Percentiles rank a stretch among this genome's conserved stretches.
phyloP scores from a whole-genome alignment of 495 filamentous ascomycete genomes.

The Gamarada debralockiae region DNA sequence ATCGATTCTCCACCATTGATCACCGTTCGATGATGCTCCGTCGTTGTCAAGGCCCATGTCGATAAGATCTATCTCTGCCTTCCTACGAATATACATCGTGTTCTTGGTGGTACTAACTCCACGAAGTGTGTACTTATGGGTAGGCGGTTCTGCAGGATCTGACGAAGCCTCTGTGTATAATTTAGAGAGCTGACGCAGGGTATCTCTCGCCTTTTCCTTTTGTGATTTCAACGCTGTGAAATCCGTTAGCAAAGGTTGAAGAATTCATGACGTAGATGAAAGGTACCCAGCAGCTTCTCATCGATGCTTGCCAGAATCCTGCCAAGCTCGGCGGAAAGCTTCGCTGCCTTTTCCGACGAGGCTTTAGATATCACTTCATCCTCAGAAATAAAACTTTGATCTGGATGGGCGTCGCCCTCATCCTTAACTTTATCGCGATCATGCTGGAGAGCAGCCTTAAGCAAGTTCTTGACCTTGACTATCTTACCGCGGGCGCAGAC shows the following conservation, averaged over 20 bases:
- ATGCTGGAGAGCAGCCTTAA: slow-evolving; percentile 18
- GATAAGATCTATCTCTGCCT: slow-evolving; percentile 18
- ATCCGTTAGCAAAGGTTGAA: slow-evolving; percentile 1
- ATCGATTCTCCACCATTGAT: slow-evolving; percentile 37
- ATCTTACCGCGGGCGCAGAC: slow-evolving; percentile 16
- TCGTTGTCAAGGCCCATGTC: slow-evolving; percentile 22
- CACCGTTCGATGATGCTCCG: slow-evolving; percentile 2
- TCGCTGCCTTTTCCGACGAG: slow-evolving; percentile 11
- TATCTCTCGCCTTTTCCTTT: slow-evolving; percentile 44
- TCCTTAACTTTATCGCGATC: slow-evolving; percentile 31
- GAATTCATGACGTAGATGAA: not conserved
- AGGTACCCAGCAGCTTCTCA: slow-evolving; percentile 45
- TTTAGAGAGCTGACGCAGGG: slow-evolving; percentile 44
- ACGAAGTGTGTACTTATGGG: slow-evolving; percentile 29
- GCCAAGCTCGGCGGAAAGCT: slow-evolving; percentile 35
- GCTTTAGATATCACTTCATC: slow-evolving; percentile 5
- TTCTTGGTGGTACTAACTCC: slow-evolving; percentile 22
- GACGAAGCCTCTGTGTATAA: slow-evolving; percentile 50
- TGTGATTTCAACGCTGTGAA: slow-evolving; percentile 45
- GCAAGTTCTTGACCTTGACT: slow-evolving; percentile 22
- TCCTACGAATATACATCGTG: slow-evolving; percentile 17
- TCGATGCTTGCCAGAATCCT: slow-evolving; percentile 40
- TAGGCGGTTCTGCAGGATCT: slow-evolving; percentile 38
- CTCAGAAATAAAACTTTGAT: slow-evolving; percentile 20
- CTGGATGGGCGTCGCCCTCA: slow-evolving; percentile 7